Percentiles rank a stretch among this genome's conserved stretches.
Conservation (phyloP, 169 alveolate genomes). For the Eimeria tenella region DNA sequence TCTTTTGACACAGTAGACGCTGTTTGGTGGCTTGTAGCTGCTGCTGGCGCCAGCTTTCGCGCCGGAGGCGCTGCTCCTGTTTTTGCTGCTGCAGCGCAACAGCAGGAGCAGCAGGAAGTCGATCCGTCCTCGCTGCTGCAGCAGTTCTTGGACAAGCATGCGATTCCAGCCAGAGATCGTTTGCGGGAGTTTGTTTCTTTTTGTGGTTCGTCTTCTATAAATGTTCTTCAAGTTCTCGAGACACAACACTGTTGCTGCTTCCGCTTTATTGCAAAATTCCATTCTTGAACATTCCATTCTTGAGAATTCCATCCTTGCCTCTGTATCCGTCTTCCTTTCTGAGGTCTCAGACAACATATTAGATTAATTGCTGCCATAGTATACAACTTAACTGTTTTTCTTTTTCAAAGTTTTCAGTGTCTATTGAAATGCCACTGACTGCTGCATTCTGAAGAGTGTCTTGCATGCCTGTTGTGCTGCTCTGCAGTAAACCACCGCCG, state of each 20-base stretch:
- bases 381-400: neutral
- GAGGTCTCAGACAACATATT: too few species aligned
- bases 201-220: neutral
- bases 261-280: neutral
- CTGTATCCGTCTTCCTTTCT: too few species aligned
- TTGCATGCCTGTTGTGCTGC: neutral
- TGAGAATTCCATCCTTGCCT: too few species aligned
- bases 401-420: too few species aligned
- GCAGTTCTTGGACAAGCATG: conserved; percentile 20
- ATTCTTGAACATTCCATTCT: neutral
- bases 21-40: neutral
- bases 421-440: too few species aligned
- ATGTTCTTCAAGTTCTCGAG: neutral
- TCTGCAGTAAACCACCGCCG: conserved; percentile 19
- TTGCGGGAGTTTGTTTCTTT: conserved; percentile 25
- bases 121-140: conserved; percentile 38
- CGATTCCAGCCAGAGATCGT: neutral
- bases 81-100: neutral
- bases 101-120: neutral
- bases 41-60: neutral
- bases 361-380: neutral
- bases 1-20: neutral
- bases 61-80: neutral
- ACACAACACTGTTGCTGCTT: neutral
- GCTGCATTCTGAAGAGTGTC: too few species aligned